Conservation (phyloP, 176 grass and related monocot species). For the Eragrostis curvula region DNA sequence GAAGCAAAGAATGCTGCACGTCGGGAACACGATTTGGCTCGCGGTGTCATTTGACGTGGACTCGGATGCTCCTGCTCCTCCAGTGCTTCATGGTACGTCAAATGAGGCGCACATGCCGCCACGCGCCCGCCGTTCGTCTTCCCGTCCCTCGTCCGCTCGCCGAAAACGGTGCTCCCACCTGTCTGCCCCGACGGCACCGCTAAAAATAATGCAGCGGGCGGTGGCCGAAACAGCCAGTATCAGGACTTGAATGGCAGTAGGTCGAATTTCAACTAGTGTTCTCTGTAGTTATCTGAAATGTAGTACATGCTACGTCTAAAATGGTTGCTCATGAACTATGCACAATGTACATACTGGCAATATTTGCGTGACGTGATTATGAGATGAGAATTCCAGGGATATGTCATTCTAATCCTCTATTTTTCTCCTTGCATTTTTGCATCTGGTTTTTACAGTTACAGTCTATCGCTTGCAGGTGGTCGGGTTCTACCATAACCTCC, state of each 20-base stretch:
- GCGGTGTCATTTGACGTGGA: no score
- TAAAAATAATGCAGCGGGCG: no score
- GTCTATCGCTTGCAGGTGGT: conserved; percentile 25
- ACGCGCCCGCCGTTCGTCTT: no score
- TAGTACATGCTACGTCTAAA: neutral
- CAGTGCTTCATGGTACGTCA: no score
- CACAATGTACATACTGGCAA: neutral
- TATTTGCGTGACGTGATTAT: neutral
- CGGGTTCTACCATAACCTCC: conserved; percentile 12
- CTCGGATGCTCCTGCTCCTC: no score
- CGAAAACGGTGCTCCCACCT: no score
- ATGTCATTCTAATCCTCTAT: neutral
- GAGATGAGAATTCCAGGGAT: neutral
- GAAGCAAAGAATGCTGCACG: no score
- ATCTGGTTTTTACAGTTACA: neutral
- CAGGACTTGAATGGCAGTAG: neutral
- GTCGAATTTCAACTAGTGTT: neutral
- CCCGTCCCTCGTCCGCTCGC: no score
- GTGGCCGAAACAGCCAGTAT: no score
- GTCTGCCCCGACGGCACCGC: no score
- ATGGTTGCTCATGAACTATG: neutral
- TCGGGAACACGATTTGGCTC: no score
- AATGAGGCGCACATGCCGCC: no score
- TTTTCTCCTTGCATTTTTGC: neutral
- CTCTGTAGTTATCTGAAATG: neutral